Evolutionary conservation across 2,329 filamentous ascomycete species (phyloP), one percentile per base, ranked within the genome.

Genomic region (Colletotrichum somersetense): DNA sequence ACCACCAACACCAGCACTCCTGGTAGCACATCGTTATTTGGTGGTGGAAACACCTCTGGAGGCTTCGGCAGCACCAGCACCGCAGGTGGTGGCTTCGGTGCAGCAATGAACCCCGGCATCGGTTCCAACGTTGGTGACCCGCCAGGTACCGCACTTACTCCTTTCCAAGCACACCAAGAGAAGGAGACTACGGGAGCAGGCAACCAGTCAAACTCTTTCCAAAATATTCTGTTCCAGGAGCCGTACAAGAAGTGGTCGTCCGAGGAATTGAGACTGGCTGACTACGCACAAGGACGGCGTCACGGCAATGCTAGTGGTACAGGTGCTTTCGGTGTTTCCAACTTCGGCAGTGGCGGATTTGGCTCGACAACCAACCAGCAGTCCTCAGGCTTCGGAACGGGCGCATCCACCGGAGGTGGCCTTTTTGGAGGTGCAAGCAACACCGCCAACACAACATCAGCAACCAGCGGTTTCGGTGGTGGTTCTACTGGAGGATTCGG

Each of bases 221-320:
- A 96, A 81, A 96, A 91, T 76, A 90, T 97, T 68, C 85, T 92
- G 30, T 95, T 96, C 80, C 91, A 93, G 83, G 90, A 91, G 33
- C 89, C 92, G 1, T 97, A 96, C 84, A 91, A 91, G 81, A 97
- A 96, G 80, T 98, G 92, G 85, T 98, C 96, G 12, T 89, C 93
- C n/a, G 96, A 93, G 77, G 92, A 96, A 81, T 83, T 96, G 66
- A 88, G 93, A 78, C 82, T 97, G 73, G 94, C 91, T 57, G 96
- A 99, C 81, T 99, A 99, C 80, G 89, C 91, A 71, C 93, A 95
- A 81, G 95, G 95, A 62, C 91, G 95, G 71, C 92, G 92, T 66
- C 94, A 89, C 79, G 96, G 95, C 44, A 97, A 96, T 81, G 88
- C 89, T 53, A 94, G 92, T 73, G 94, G 94, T 40, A 92, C 95